A percentile compares a stretch with the other conserved stretches of the same genome.
Evolutionary conservation across 2,329 filamentous ascomycete species (phyloP).

Genomic region (Colletotrichum lupini): DNA sequence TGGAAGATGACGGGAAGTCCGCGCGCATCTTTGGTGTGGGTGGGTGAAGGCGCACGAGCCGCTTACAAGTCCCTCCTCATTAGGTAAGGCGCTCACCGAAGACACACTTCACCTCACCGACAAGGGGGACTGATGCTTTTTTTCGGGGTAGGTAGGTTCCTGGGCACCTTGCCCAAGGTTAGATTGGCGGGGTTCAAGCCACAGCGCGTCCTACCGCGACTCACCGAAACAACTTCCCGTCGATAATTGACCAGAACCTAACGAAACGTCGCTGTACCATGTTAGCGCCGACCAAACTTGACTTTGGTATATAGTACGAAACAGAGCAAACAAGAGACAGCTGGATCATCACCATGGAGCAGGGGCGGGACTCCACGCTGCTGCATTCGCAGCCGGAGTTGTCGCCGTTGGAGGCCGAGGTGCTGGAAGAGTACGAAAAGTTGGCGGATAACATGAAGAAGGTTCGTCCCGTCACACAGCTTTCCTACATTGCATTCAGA

Average conservation of each 20-base stretch:
- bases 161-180: neutral
- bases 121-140: neutral
- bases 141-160: neutral
- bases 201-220: constrained; percentile 29
- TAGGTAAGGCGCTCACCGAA: constrained; percentile 9
- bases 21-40: neutral
- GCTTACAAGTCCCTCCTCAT: neutral
- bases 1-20: neutral
- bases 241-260: neutral
- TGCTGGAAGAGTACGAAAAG: constrained; percentile 92
- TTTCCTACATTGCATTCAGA: neutral
- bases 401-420: constrained; percentile 88
- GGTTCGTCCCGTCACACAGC: constrained; percentile 59
- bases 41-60: constrained; percentile 15
- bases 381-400: constrained; percentile 65
- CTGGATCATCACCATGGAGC: constrained; percentile 23
- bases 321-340: neutral
- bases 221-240: constrained; percentile 24
- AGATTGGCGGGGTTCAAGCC: constrained; percentile 20
- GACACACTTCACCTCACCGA: neutral
- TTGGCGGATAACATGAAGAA: constrained; percentile 92
- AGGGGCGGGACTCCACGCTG: constrained; percentile 37
- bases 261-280: constrained; percentile 9
- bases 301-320: neutral
- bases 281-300: neutral